Conservation (phyloP, 345 rosid species). For the Xanthoceras sorbifolium region DNA sequence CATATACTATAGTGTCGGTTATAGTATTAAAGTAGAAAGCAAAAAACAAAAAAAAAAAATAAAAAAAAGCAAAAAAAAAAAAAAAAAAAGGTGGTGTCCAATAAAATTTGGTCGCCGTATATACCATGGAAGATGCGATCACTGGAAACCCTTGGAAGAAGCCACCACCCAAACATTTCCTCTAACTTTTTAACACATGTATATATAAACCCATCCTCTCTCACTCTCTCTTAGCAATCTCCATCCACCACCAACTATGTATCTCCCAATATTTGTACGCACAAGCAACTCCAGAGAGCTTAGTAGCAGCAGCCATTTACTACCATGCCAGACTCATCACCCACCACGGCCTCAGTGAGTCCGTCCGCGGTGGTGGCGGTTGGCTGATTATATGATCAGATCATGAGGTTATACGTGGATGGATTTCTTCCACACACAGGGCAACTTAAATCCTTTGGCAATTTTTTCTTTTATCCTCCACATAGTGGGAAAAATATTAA, state of each 20-base stretch:
- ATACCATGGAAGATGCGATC: slow-evolving; percentile 53
- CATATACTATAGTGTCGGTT: background rate
- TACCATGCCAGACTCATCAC: background rate
- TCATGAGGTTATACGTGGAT: background rate
- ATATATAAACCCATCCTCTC: background rate
- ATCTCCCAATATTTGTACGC: background rate
- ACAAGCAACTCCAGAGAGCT: background rate
- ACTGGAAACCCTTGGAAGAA: slow-evolving; percentile 14
- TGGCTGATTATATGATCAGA: background rate
- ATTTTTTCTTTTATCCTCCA: background rate
- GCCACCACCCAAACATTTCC: background rate
- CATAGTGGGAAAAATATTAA: too few species aligned
- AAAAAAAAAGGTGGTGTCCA: slow-evolving; percentile 10
- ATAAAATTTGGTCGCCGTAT: slow-evolving; percentile 39
- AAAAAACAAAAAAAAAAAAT: background rate
- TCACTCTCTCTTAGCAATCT: slow-evolving; percentile 11
- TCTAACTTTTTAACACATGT: too few species aligned
- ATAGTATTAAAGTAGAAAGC: background rate
- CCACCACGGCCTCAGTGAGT: slow-evolving; percentile 9
- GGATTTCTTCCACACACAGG: slow-evolving; percentile 26
- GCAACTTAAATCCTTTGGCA: slow-evolving; percentile 52
- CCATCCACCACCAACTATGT: background rate
- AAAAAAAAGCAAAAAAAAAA: background rate
- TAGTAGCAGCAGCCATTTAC: too few species aligned
- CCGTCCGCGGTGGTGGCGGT: slow-evolving; percentile 13